Evolutionary conservation across 768 basidiomycete genomes (phyloP).

Genomic region (Amanita pallidorosea): DNA sequence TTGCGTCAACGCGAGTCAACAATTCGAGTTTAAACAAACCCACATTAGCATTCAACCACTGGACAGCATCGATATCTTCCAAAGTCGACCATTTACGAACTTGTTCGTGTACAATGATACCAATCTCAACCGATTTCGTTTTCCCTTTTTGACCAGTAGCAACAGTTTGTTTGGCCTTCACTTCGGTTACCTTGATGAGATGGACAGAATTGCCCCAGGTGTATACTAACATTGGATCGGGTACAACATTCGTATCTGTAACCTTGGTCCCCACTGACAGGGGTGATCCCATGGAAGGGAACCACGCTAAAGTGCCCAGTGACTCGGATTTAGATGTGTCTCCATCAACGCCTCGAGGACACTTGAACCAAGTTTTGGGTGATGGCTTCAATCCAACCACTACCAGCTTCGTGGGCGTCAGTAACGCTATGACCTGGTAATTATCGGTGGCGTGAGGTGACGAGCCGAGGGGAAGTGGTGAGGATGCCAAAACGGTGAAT

Average conservation of each 20-base stretch:
- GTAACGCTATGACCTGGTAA: slow-evolving; percentile 72
- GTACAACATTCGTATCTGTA: slow-evolving; percentile 13
- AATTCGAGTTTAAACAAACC: slow-evolving; percentile 25
- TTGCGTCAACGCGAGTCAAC: slow-evolving; percentile 1
- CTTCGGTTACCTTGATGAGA: slow-evolving; percentile 58
- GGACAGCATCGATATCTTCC: slow-evolving; percentile 57
- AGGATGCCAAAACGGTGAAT: slow-evolving; percentile 68
- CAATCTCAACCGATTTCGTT: slow-evolving; percentile 45
- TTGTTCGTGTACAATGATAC: slow-evolving; percentile 54
- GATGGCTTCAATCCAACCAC: slow-evolving; percentile 88
- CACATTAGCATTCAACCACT: slow-evolving; percentile 87
- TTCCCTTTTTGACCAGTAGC: slow-evolving; percentile 52
- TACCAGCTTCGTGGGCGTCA: slow-evolving; percentile 87
- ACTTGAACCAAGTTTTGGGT: slow-evolving; percentile 88
- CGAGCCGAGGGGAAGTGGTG: slow-evolving; percentile 74
- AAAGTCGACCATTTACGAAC: slow-evolving; percentile 48
- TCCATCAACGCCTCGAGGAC: slow-evolving; percentile 41
- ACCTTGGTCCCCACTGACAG: slow-evolving; percentile 12
- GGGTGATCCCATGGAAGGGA: slow-evolving; percentile 46
- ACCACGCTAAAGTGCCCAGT: slow-evolving; percentile 74
- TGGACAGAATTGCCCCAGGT: slow-evolving; percentile 70
- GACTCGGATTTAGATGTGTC: slow-evolving; percentile 35
- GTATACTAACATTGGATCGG: slow-evolving; percentile 65
- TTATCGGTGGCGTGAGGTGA: slow-evolving; percentile 63
- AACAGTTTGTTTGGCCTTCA: slow-evolving; percentile 36